These are phyloP conservation scores for Naumovozyma baii DNA, from an alignment of 805 yeast genomes.

Conservation along the genomic window DNA sequence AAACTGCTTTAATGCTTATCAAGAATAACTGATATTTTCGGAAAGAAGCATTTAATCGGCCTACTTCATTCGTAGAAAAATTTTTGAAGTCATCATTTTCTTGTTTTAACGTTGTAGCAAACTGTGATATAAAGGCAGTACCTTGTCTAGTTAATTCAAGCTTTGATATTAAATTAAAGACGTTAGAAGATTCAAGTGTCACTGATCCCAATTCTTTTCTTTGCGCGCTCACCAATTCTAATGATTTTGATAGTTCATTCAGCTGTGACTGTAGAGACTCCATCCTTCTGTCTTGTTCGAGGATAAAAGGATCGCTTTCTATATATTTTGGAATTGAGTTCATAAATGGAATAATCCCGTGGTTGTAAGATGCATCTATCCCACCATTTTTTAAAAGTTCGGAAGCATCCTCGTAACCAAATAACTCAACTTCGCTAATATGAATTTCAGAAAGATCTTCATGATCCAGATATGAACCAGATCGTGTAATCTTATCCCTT, in stretches of 20 bases:
- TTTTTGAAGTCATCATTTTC: slow-evolving; percentile 67
- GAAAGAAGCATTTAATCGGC: slow-evolving; percentile 74
- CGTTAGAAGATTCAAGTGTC: slow-evolving; percentile 52
- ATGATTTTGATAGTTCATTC: slow-evolving; percentile 52
- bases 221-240: slow-evolving; percentile 65
- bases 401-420: slow-evolving; percentile 25
- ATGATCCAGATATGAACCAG: slow-evolving; percentile 38
- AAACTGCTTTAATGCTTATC: slow-evolving; percentile 60
- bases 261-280: slow-evolving; percentile 68
- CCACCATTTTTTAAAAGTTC: slow-evolving; percentile 19
- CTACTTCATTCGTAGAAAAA: slow-evolving; percentile 70
- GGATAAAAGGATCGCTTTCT: slow-evolving; percentile 73
- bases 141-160: slow-evolving; percentile 64
- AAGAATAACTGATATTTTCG: slow-evolving; percentile 80
- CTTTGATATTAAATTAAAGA: slow-evolving; percentile 52
- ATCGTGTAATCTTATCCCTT: slow-evolving; percentile 51
- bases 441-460: slow-evolving; percentile 30
- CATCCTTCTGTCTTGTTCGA: slow-evolving; percentile 54
- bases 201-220: slow-evolving; percentile 62
- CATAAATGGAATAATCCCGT: slow-evolving; percentile 55
- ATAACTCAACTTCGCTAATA: slow-evolving; percentile 22
- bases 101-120: slow-evolving; percentile 60
- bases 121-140: slow-evolving; percentile 52
- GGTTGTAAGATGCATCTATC: slow-evolving; percentile 46
- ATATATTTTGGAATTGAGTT: slow-evolving; percentile 48